A percentile compares a stretch with the other conserved stretches of the same genome.
phyloP scores from a whole-genome alignment of 2,329 filamentous ascomycete genomes.

The Penicillium crustosum region DNA sequence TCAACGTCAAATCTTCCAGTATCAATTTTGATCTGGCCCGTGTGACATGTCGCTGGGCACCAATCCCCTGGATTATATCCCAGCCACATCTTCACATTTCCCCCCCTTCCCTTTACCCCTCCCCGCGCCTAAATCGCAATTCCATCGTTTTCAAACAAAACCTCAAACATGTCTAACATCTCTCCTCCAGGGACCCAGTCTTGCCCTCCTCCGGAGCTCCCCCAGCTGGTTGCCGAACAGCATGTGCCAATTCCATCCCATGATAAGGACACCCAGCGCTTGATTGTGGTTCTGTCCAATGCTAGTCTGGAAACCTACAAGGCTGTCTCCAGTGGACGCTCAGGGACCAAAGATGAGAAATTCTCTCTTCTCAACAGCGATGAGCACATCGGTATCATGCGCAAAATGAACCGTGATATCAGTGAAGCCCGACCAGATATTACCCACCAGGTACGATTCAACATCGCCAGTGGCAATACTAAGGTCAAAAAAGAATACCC shows the following conservation, averaged over 20 bases:
- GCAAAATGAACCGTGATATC: constrained; percentile 98
- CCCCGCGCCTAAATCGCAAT: background rate
- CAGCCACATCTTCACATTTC: background rate
- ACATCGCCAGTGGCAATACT: constrained; percentile 5
- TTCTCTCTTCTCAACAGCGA: constrained; percentile 98
- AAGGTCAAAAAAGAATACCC: background rate
- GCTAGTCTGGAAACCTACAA: constrained; percentile 98
- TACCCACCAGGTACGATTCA: constrained; percentile 81
- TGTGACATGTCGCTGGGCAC: background rate
- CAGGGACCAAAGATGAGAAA: constrained; percentile 76
- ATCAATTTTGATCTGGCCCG: background rate
- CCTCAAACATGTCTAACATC: constrained; percentile 31
- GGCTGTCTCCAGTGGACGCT: constrained; percentile 69
- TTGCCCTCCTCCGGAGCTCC: constrained; percentile 84
- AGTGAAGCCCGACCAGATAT: constrained; percentile 97
- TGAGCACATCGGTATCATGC: constrained; percentile 98
- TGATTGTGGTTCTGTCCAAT: constrained; percentile 96
- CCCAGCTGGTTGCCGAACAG: constrained; percentile 91
- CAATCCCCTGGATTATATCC: background rate
- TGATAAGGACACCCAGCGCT: constrained; percentile 85
- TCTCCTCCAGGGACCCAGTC: constrained; percentile 76
- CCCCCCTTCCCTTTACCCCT: background rate
- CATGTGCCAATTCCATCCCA: constrained; percentile 76
- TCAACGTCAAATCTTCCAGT: background rate
- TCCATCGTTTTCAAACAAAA: background rate